Evolutionary conservation across 768 basidiomycete genomes (phyloP).

Genomic region (Panaeolus cyanescens): DNA sequence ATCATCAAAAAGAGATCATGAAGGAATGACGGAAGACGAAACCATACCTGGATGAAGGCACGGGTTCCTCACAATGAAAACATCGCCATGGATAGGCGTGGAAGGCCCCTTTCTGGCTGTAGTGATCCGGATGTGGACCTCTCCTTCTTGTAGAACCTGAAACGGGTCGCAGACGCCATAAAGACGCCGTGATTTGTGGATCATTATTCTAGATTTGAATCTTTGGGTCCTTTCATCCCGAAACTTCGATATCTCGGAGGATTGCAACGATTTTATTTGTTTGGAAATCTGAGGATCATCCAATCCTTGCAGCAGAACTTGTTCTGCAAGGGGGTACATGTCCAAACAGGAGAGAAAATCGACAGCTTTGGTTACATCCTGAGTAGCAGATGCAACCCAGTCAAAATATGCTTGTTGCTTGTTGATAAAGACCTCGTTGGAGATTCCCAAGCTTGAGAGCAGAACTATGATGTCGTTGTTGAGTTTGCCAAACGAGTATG

Average conservation of each 20-base stretch:
- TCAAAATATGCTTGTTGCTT: conserved; percentile 62
- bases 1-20: neutral
- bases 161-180: conserved; percentile 73
- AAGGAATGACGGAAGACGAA: neutral
- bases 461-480: conserved; percentile 74
- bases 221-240: conserved; percentile 49
- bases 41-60: conserved; percentile 64
- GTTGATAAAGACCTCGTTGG: conserved; percentile 49
- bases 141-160: conserved; percentile 59
- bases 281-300: conserved; percentile 41
- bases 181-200: conserved; percentile 61
- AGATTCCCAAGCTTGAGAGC: conserved; percentile 62
- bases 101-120: conserved; percentile 49
- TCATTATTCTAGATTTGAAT: conserved; percentile 57
- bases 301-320: conserved; percentile 54
- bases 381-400: conserved; percentile 56
- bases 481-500: conserved; percentile 64
- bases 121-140: conserved; percentile 64
- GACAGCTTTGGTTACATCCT: conserved; percentile 48
- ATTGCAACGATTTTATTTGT: conserved; percentile 46
- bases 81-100: conserved; percentile 61
- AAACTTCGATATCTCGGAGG: conserved; percentile 51
- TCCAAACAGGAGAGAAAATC: conserved; percentile 57
- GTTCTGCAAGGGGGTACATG: conserved; percentile 51
- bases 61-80: conserved; percentile 67